Percentiles rank a stretch among this genome's conserved stretches.
phyloP scores from a whole-genome alignment of 192 early-diverging fungal species.

The Paraglomus brasilianum region DNA sequence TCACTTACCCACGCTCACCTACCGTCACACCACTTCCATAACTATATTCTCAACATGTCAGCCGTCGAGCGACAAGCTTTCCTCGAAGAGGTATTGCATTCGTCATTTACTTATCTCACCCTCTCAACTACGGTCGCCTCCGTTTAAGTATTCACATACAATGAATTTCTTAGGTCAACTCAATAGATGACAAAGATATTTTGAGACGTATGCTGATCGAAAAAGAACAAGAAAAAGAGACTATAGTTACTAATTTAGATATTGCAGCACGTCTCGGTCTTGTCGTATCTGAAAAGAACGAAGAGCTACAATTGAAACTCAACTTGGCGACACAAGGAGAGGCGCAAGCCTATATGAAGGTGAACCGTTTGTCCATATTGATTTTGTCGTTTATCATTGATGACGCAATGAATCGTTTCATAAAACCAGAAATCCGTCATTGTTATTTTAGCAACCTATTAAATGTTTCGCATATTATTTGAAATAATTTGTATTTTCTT shows the following conservation, averaged over 20 bases:
- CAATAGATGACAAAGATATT: constrained; percentile 46
- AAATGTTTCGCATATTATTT: too few relatives aligned
- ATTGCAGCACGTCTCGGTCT: constrained; percentile 61
- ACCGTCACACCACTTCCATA: not conserved
- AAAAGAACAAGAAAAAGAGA: constrained; percentile 57
- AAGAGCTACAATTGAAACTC: constrained; percentile 50
- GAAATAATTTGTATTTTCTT: not conserved
- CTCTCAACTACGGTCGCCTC: not conserved
- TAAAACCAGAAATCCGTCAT: too few relatives aligned
- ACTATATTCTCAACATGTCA: too few relatives aligned
- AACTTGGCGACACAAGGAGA: constrained; percentile 30
- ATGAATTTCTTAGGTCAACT: constrained; percentile 39
- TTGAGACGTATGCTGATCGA: constrained; percentile 51
- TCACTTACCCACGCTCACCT: not conserved
- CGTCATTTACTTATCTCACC: not conserved
- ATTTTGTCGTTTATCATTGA: not conserved
- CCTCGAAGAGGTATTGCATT: constrained; percentile 19
- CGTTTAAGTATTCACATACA: not conserved
- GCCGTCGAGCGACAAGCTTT: constrained; percentile 10
- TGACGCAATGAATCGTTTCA: too few relatives aligned
- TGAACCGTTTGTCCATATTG: constrained; percentile 11
- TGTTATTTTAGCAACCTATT: too few relatives aligned
- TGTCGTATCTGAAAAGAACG: constrained; percentile 52
- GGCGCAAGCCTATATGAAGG: constrained; percentile 37
- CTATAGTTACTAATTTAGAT: constrained; percentile 52